These are phyloP conservation scores for Carnegiea gigantea DNA, from an alignment of 179 eudicot genomes.

Conservation along the genomic window DNA sequence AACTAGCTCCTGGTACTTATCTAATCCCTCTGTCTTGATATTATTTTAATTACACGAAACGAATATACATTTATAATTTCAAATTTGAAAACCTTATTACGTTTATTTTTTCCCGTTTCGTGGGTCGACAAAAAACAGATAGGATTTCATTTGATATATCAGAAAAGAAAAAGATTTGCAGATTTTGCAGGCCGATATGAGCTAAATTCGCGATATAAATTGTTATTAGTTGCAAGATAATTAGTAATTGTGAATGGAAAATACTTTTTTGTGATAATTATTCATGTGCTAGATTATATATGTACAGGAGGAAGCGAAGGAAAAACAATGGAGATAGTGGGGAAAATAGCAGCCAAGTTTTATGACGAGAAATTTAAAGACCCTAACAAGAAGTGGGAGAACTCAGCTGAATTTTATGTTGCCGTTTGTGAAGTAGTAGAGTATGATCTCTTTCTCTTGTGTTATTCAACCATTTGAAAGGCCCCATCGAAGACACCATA, in stretches of 20 bases:
- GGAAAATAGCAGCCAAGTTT: slow-evolving; percentile 33
- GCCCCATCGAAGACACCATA: no score
- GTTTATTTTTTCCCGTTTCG: no score
- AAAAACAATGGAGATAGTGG: slow-evolving; percentile 36
- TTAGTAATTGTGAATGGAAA: no score
- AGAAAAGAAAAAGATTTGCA: no score
- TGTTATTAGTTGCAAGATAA: no score
- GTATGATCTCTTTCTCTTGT: slow-evolving; percentile 27
- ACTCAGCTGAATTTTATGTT: slow-evolving; percentile 42
- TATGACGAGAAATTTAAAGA: slow-evolving; percentile 41
- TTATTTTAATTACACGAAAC: not conserved
- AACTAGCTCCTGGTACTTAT: slow-evolving; percentile 36
- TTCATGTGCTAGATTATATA: not conserved
- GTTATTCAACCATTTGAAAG: not conserved
- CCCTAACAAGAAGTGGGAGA: slow-evolving; percentile 12
- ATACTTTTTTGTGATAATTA: not conserved
- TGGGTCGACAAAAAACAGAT: no score
- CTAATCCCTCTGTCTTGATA: not conserved
- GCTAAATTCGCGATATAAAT: no score
- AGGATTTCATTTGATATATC: no score
- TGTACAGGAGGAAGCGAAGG: slow-evolving; percentile 54
- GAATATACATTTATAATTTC: no score
- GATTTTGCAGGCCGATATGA: no score
- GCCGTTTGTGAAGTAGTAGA: slow-evolving; percentile 61
- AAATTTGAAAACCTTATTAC: no score